Percentiles rank a stretch among this genome's conserved stretches.
phyloP scores from a whole-genome alignment of 1,284 basidiomycete genomes.

The Porphyrellus sp. region DNA sequence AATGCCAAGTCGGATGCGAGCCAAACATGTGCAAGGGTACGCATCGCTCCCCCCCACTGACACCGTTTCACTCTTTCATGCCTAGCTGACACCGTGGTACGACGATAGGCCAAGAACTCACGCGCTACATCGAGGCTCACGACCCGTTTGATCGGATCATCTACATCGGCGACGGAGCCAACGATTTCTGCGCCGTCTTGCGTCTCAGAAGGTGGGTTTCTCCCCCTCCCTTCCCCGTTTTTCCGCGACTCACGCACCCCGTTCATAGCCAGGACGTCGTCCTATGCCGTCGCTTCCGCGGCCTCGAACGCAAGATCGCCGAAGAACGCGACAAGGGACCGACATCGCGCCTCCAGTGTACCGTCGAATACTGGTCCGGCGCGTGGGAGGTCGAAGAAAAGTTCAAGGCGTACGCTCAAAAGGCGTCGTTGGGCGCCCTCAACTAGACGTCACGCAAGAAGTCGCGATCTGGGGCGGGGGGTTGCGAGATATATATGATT shows the following conservation, averaged over 20 bases:
- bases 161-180: conserved; percentile 93
- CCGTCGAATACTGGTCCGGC: conserved; percentile 82
- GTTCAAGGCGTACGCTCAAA: conserved; percentile 38
- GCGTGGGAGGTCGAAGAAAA: conserved; percentile 93
- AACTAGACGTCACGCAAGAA: conserved; percentile 4
- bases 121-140: conserved; percentile 62
- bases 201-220: conserved; percentile 66
- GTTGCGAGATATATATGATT: not conserved
- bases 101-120: conserved; percentile 77
- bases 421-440: conserved; percentile 5
- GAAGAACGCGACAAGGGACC: conserved; percentile 52
- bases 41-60: not conserved
- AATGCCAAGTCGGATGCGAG: conserved; percentile 85
- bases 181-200: conserved; percentile 93
- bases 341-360: conserved; percentile 60
- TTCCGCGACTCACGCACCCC: not conserved
- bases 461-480: too few relatives aligned
- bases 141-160: conserved; percentile 76
- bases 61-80: not conserved
- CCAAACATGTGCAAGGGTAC: conserved; percentile 98
- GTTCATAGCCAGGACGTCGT: conserved; percentile 66
- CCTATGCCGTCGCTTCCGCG: conserved; percentile 74
- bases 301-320: conserved; percentile 72
- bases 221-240: not conserved
- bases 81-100: not conserved